Evolutionary conservation across 345 rosid genomes (phyloP).

Genomic region (Capsella bursapastoris): DNA sequence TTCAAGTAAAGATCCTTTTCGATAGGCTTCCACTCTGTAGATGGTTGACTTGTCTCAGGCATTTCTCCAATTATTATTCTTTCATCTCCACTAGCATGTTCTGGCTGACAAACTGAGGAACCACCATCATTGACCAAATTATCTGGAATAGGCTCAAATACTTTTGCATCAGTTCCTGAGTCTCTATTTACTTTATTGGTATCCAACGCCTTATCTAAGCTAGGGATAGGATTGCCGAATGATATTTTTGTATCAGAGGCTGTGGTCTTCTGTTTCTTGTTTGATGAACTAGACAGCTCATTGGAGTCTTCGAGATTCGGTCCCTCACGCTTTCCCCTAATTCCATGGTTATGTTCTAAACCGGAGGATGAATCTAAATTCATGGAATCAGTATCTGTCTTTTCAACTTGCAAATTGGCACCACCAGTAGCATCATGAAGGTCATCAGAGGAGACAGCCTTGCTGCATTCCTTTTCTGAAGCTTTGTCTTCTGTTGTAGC

Average conservation of each 20-base stretch:
- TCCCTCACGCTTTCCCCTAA: slow-evolving; percentile 67
- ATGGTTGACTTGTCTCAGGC: slow-evolving; percentile 49
- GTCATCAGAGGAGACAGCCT: slow-evolving; percentile 42
- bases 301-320: slow-evolving; percentile 36
- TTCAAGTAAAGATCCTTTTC: slow-evolving; percentile 90
- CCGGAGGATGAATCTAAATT: slow-evolving; percentile 48
- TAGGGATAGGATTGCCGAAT: slow-evolving; percentile 26
- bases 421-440: slow-evolving; percentile 38
- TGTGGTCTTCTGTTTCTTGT: slow-evolving; percentile 69
- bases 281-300: slow-evolving; percentile 46
- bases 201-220: slow-evolving; percentile 32
- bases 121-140: slow-evolving; percentile 39
- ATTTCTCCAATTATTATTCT: slow-evolving; percentile 42
- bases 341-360: slow-evolving; percentile 43
- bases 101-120: slow-evolving; percentile 38
- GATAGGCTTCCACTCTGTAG: slow-evolving; percentile 78
- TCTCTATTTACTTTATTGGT: slow-evolving; percentile 43
- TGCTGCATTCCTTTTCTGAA: slow-evolving; percentile 48
- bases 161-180: slow-evolving; percentile 41
- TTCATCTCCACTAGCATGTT: slow-evolving; percentile 44
- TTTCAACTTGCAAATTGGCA: slow-evolving; percentile 46
- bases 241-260: slow-evolving; percentile 32
- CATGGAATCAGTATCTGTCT: slow-evolving; percentile 43
- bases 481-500: slow-evolving; percentile 44
- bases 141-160: slow-evolving; percentile 38